Percentiles rank a stretch among this genome's conserved stretches.
These are phyloP conservation scores for Vitis hybrid DNA, from an alignment of 177 flowering plant species.

Conservation along the genomic window DNA sequence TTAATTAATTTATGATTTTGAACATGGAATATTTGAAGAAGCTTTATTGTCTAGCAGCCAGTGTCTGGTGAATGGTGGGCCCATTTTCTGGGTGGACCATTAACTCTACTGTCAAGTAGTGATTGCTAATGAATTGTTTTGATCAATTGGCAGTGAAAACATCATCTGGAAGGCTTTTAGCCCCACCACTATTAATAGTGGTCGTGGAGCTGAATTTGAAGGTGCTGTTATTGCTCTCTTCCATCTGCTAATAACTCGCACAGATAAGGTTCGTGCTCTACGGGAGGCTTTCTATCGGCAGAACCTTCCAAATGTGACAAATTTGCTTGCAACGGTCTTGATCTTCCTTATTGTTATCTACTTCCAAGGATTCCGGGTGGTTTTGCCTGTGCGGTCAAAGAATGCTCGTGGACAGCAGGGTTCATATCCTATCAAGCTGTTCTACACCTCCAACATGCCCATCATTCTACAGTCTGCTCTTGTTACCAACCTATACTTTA, in stretches of 20 bases:
- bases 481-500: slow-evolving; percentile 91
- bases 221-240: slow-evolving; percentile 93
- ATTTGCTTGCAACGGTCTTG: slow-evolving; percentile 83
- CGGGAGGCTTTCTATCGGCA: slow-evolving; percentile 95
- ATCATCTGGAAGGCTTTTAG: slow-evolving; percentile 97
- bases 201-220: slow-evolving; percentile 96
- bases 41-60: too few species aligned
- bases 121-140: too few species aligned
- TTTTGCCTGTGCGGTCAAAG: slow-evolving; percentile 90
- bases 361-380: slow-evolving; percentile 98
- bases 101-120: too few species aligned
- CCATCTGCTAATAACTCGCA: slow-evolving; percentile 80
- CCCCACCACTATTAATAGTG: slow-evolving; percentile 93
- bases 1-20: background rate
- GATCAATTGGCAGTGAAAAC: slow-evolving; percentile 61
- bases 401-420: slow-evolving; percentile 98
- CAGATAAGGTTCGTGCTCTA: slow-evolving; percentile 89
- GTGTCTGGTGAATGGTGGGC: too few species aligned
- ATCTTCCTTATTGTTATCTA: slow-evolving; percentile 85
- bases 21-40: too few species aligned
- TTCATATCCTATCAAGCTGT: slow-evolving; percentile 91
- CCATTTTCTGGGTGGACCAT: too few species aligned
- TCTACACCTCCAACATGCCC: slow-evolving; percentile 98
- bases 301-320: slow-evolving; percentile 93
- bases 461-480: slow-evolving; percentile 95